Percentiles rank a stretch among this genome's conserved stretches.
These are phyloP conservation scores for Verbena officinalis DNA, from an alignment of 257 asterid species.

Conservation along the genomic window DNA sequence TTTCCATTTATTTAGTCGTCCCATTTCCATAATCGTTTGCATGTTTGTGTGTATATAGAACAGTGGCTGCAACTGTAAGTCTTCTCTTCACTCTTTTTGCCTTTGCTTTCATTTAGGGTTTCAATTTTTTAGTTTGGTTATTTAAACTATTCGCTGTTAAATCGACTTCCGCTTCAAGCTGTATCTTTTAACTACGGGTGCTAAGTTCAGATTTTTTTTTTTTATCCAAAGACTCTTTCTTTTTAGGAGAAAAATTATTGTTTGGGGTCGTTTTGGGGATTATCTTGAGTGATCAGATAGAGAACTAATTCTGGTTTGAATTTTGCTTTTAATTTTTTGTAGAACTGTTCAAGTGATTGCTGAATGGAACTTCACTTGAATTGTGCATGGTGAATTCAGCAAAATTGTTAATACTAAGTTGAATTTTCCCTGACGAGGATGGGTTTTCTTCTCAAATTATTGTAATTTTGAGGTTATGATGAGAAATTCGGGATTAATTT, in stretches of 20 bases:
- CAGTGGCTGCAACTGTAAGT: conserved; percentile 54
- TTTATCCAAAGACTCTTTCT: conserved; percentile 18
- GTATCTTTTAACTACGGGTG: conserved; percentile 26
- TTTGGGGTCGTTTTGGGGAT: conserved; percentile 10
- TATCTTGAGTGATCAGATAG: conserved; percentile 30
- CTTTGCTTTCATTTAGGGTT: conserved; percentile 54
- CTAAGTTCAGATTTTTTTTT: conserved; percentile 28
- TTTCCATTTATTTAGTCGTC: not conserved
- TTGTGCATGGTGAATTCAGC: conserved; percentile 32
- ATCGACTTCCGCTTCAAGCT: conserved; percentile 42
- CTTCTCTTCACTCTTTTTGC: conserved; percentile 37
- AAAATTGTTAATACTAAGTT: conserved; percentile 18
- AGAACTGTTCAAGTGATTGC: conserved; percentile 9
- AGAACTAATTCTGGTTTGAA: conserved; percentile 4
- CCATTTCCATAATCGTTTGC: conserved; percentile 34
- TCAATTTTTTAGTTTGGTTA: conserved; percentile 32
- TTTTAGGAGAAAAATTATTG: conserved; percentile 1
- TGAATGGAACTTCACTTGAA: conserved; percentile 23
- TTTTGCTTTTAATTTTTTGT: conserved; percentile 13
- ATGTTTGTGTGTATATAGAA: conserved; percentile 37
- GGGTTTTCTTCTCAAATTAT: conserved; percentile 20
- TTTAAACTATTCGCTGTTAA: conserved; percentile 14
- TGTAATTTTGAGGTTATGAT: conserved; percentile 39
- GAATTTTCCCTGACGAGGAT: conserved; percentile 25
- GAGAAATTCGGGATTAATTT: conserved; percentile 58